Evolutionary conservation across 169 alveolate genomes (phyloP), one percentile per base, ranked within the genome.

Genomic region (Plasmodium relictum): DNA sequence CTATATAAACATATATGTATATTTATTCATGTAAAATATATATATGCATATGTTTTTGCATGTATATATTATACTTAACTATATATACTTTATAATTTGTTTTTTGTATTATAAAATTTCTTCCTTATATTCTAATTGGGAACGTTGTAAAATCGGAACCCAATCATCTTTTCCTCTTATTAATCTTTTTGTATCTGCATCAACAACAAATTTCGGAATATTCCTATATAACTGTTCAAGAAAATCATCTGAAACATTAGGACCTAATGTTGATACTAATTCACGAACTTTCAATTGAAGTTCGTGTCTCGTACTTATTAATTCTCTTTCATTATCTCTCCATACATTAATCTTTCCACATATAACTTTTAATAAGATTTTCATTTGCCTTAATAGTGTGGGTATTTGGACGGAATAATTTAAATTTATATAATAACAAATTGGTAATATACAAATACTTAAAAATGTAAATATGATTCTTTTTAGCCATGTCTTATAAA

Each of bases 291-390:
- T 85, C n/a, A 95, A 86, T 56, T 96, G 98, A 12, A 96, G 89
- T 62, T 95, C 96, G 52, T 94, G 94, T 26, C 98, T 91, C 80
- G 92, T 94, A 50, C 96, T 95, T 70, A 96, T 93, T 52, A 96
- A 88, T 54, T 95, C 97, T 63, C 97, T 74, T 65, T 96, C 98
- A 18, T 93, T 95, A 69, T 96, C 98, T 52, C 98, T 96, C 96
- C 97, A 94, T 14, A 95, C 93, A 66, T 96, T 96, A 37, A 96
- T 93, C 66, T 78, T 94, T 63, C 96, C 96, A 85, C 93, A 76
- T 50, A 94, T 59, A 18, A 94, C 93, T 48, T 92, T 68, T 26
- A 92, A 93, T 37, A 52, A 86, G 44, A 94, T 92, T 74, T 89
- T 93, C 78, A 94, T 61, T 73, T 73, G 97, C 69, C 96, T 92